Evolutionary conservation across 2,329 filamentous ascomycete genomes (phyloP).

Genomic region (Keithomyces neogunnii): DNA sequence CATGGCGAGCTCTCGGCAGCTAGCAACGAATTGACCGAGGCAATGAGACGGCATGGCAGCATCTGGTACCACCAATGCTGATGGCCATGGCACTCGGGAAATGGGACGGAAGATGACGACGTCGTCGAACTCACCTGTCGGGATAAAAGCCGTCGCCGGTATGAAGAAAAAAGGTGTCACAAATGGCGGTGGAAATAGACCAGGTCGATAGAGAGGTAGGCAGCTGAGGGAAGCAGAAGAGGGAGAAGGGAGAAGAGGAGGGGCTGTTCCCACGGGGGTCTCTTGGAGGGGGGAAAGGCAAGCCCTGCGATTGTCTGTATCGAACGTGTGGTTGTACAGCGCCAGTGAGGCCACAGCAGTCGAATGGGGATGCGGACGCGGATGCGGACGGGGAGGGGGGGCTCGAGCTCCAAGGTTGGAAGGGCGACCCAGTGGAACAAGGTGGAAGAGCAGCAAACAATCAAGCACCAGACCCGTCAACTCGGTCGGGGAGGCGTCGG

Average conservation of each 20-base stretch:
- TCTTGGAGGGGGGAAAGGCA: neutral
- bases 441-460: too few relatives aligned
- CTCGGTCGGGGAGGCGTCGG: neutral
- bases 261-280: neutral
- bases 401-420: neutral
- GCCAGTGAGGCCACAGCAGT: neutral
- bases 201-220: neutral
- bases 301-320: neutral
- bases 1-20: neutral
- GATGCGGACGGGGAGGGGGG: neutral
- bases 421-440: too few relatives aligned
- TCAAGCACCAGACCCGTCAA: neutral
- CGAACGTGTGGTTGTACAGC: neutral
- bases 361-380: neutral
- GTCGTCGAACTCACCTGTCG: neutral
- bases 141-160: neutral
- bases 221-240: neutral
- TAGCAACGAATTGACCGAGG: neutral
- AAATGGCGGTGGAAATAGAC: neutral
- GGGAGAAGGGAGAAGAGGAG: conserved; percentile 1
- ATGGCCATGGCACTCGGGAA: neutral
- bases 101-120: neutral
- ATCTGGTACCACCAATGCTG: neutral
- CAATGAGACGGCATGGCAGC: neutral
- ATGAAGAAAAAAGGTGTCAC: neutral